Evolutionary conservation across 1,139 yeast genomes (phyloP).

Genomic region (Tardiomyces blankii): DNA sequence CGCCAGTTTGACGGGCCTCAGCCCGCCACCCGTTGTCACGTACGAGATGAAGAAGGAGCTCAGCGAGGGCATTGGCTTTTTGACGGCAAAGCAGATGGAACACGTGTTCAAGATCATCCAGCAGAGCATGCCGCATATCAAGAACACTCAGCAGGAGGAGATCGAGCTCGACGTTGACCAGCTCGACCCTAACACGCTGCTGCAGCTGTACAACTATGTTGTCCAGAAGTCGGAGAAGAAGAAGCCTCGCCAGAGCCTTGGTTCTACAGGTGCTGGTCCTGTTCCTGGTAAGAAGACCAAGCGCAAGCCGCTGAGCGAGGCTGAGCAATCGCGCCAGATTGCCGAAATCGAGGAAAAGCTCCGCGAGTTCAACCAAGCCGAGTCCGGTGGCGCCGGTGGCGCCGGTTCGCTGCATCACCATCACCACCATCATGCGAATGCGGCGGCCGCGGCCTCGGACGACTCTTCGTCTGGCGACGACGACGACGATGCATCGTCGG

Average conservation of each 20-base stretch:
- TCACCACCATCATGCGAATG: conserved; percentile 1
- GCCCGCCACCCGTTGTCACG: conserved; percentile 32
- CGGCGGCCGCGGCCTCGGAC: neutral
- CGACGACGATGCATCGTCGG: conserved; percentile 5
- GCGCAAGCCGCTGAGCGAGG: conserved; percentile 47
- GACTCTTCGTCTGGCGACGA: conserved; percentile 5
- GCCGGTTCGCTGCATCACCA: conserved; percentile 1
- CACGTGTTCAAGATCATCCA: conserved; percentile 78
- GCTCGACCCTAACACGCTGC: conserved; percentile 72
- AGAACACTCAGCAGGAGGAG: conserved; percentile 64
- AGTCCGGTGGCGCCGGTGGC: conserved; percentile 9
- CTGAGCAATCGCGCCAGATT: conserved; percentile 66
- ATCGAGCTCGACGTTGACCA: conserved; percentile 95
- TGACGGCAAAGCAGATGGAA: conserved; percentile 71
- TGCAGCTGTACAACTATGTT: conserved; percentile 72
- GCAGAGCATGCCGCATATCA: conserved; percentile 74
- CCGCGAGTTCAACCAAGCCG: conserved; percentile 52
- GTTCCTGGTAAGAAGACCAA: conserved; percentile 32
- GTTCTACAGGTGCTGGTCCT: conserved; percentile 14
- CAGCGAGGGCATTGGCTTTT: conserved; percentile 64
- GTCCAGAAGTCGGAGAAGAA: conserved; percentile 37
- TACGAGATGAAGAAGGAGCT: conserved; percentile 96
- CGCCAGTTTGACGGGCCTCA: conserved; percentile 5
- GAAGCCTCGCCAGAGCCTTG: conserved; percentile 18
- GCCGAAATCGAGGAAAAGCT: conserved; percentile 77